Conservation (phyloP, 805 yeast species). For the baker's yeast (Saccharomyces cerevisiae) region DNA sequence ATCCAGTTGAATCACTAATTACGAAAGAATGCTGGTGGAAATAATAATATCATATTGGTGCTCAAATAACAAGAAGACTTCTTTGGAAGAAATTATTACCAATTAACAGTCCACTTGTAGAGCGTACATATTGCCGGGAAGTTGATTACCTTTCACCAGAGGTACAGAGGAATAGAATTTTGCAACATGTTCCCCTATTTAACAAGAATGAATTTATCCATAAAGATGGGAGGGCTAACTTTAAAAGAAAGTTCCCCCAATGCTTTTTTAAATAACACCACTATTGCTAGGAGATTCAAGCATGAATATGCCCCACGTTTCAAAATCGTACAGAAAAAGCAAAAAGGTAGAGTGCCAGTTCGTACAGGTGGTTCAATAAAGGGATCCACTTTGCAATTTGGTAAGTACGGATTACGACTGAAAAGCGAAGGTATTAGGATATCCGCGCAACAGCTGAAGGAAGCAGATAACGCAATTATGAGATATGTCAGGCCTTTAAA, state of each 20-base stretch:
- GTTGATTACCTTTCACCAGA: too few species aligned
- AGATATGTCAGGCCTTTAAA: slow-evolving; percentile 68
- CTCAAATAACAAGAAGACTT: background rate
- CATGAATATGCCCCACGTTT: slow-evolving; percentile 77
- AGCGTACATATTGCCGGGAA: background rate
- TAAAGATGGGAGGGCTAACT: background rate
- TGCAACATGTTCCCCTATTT: background rate
- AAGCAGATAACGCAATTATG: slow-evolving; percentile 81
- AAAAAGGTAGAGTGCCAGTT: slow-evolving; percentile 90
- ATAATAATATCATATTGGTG: background rate
- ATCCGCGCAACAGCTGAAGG: slow-evolving; percentile 80
- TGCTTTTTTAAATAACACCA: background rate
- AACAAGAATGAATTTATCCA: background rate
- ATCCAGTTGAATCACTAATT: background rate
- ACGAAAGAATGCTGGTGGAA: background rate
- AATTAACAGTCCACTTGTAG: background rate
- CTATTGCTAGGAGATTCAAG: slow-evolving; percentile 33
- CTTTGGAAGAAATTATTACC: background rate
- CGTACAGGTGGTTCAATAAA: slow-evolving; percentile 90
- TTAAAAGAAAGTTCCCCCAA: background rate
- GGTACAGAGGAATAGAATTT: background rate
- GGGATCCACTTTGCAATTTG: slow-evolving; percentile 77
- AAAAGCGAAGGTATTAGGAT: slow-evolving; percentile 82
- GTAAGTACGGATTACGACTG: slow-evolving; percentile 78
- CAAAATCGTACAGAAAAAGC: slow-evolving; percentile 46